phyloP scores from a whole-genome alignment of 1,139 yeast species.

The Geotrichum cucujoidarum region DNA sequence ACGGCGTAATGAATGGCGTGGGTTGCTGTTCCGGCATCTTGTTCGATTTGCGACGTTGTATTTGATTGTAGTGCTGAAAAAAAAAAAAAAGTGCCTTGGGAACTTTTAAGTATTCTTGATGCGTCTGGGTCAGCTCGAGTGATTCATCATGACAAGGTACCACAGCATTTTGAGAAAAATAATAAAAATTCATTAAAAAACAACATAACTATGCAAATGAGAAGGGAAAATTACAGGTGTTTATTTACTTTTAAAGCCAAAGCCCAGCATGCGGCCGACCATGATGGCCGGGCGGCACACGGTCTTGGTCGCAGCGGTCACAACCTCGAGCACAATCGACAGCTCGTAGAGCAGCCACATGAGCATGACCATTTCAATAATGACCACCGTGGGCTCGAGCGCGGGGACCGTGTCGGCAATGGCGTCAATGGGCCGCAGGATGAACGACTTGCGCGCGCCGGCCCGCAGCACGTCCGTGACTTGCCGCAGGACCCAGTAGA shows the following conservation, averaged over 20 bases:
- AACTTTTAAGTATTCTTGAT: too few relatives aligned
- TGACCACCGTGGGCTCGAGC: slow-evolving; percentile 28
- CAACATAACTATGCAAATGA: neutral
- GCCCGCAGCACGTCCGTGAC: slow-evolving; percentile 26
- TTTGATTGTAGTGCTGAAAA: neutral
- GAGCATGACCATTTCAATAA: slow-evolving; percentile 31
- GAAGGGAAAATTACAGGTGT: neutral
- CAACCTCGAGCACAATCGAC: slow-evolving; percentile 32
- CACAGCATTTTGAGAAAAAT: neutral
- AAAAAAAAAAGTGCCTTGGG: too few relatives aligned
- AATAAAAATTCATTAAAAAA: neutral
- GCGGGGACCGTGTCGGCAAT: slow-evolving; percentile 31
- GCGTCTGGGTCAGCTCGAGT: neutral
- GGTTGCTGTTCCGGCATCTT: neutral
- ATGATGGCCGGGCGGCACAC: slow-evolving; percentile 34
- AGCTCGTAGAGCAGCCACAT: slow-evolving; percentile 34
- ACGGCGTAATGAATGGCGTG: slow-evolving; percentile 15
- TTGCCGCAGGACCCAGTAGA: neutral
- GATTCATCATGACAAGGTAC: neutral
- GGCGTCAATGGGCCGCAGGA: slow-evolving; percentile 32
- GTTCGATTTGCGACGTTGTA: neutral
- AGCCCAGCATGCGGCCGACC: slow-evolving; percentile 25
- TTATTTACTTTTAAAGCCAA: slow-evolving; percentile 3
- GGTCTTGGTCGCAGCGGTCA: slow-evolving; percentile 31
- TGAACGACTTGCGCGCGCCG: slow-evolving; percentile 28